Evolutionary conservation across 352 stramenopile species (phyloP).

Genomic region (Phytopythium vexans): DNA sequence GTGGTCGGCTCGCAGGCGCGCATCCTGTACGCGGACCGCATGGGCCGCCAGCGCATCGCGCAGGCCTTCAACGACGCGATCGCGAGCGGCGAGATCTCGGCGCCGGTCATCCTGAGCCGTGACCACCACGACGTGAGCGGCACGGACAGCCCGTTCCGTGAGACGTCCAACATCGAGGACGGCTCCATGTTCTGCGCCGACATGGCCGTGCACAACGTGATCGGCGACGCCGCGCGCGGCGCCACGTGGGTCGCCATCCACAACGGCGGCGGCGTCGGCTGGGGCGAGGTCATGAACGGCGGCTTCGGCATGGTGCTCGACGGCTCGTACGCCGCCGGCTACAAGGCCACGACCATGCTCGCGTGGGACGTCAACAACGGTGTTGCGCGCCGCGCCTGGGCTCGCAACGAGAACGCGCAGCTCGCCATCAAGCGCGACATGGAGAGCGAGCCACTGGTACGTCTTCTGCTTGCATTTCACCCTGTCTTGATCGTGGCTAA

Average conservation of each 20-base stretch:
- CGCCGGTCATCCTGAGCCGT: conserved; percentile 75
- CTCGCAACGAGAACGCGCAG: conserved; percentile 79
- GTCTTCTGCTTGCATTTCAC: conserved; percentile 4
- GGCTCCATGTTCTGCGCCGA: conserved; percentile 85
- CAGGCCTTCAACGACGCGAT: conserved; percentile 86
- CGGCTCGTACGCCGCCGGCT: conserved; percentile 55
- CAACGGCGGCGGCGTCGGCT: conserved; percentile 87
- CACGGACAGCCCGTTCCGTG: conserved; percentile 86
- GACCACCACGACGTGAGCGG: conserved; percentile 90
- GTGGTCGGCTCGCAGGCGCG: conserved; percentile 87
- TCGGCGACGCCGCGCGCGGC: conserved; percentile 79
- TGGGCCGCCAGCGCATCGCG: conserved; percentile 72
- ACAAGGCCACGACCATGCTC: conserved; percentile 73
- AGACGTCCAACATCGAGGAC: conserved; percentile 88
- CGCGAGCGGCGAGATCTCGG: conserved; percentile 53
- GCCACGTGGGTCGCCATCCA: conserved; percentile 88
- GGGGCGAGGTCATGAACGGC: conserved; percentile 88
- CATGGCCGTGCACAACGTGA: conserved; percentile 89
- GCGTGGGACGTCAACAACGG: conserved; percentile 91
- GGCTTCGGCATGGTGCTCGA: conserved; percentile 88
- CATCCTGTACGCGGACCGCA: conserved; percentile 85
- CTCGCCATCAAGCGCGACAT: conserved; percentile 85
- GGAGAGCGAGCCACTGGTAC: conserved; percentile 69
- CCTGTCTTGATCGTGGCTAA: conserved; percentile 5
- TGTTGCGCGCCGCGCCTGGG: conserved; percentile 75